Evolutionary conservation across 495 filamentous ascomycete genomes (phyloP).

Genomic region (Hypoxylon crocopeplum): DNA sequence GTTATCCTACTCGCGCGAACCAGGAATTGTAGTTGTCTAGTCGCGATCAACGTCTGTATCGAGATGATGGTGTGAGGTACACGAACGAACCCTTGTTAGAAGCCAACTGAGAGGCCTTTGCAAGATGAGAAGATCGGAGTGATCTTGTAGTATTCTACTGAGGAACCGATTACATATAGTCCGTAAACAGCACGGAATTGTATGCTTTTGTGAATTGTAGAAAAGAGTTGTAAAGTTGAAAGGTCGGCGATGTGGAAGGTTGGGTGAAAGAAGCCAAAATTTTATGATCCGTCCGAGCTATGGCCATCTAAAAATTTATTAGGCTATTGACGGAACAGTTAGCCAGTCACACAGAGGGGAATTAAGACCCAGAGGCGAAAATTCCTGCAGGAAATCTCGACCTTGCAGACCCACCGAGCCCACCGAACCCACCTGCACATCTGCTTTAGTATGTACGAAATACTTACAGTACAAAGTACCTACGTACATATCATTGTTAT

Average conservation of each 20-base stretch:
- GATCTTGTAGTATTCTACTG: not conserved
- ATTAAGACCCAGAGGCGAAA: constrained; percentile 23
- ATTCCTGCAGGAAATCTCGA: constrained; percentile 35
- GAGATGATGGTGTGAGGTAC: constrained; percentile 15
- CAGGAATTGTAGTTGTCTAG: not conserved
- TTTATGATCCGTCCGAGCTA: constrained; percentile 15
- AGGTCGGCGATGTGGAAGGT: no score
- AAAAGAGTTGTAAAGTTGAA: constrained; percentile 8
- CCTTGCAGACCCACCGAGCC: constrained; percentile 11
- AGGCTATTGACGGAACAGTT: constrained; percentile 21
- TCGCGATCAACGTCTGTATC: constrained; percentile 11
- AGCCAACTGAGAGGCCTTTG: not conserved
- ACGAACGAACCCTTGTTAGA: not conserved
- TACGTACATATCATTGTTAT: no score
- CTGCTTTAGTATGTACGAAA: not conserved
- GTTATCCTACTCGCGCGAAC: not conserved
- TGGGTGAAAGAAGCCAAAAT: no score
- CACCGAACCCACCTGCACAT: not conserved
- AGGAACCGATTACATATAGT: no score
- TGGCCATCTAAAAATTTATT: constrained; percentile 24
- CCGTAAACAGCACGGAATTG: not conserved
- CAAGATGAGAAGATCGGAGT: not conserved
- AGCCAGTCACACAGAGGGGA: constrained; percentile 25
- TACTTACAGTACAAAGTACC: no score
- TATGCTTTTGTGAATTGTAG: no score